Percentiles rank a stretch among this genome's conserved stretches.
Evolutionary conservation across 2,329 filamentous ascomycete genomes (phyloP).

Genomic region (Rutstroemia sp.): DNA sequence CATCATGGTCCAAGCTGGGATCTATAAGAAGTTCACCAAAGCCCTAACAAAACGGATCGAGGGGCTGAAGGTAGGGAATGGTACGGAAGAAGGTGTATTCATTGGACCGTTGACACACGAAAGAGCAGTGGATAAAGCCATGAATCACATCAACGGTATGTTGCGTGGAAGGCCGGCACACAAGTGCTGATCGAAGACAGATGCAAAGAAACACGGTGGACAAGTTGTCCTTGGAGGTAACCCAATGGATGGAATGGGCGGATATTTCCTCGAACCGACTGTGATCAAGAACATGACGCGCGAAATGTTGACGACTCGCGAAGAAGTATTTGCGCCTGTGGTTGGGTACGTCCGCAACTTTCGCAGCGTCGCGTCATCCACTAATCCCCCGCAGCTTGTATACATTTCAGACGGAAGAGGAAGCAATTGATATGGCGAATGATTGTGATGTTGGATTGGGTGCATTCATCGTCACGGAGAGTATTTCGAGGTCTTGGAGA

Average conservation of each 20-base stretch:
- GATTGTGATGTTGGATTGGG: conserved; percentile 74
- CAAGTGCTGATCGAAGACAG: neutral
- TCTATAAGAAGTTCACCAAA: neutral
- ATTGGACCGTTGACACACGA: neutral
- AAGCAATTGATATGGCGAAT: conserved; percentile 78
- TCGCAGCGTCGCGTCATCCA: neutral
- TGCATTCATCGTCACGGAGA: conserved; percentile 76
- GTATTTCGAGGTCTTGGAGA: conserved; percentile 50
- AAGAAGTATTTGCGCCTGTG: conserved; percentile 86
- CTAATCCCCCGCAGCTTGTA: neutral
- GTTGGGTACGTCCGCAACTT: conserved; percentile 34
- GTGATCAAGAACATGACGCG: conserved; percentile 83
- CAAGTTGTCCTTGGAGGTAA: neutral
- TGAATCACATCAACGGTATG: conserved; percentile 54
- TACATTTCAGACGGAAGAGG: conserved; percentile 70
- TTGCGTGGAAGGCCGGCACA: too few species aligned
- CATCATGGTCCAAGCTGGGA: neutral
- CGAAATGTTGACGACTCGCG: neutral
- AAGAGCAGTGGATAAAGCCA: conserved; percentile 50
- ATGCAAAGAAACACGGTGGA: conserved; percentile 51
- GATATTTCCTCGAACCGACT: conserved; percentile 65
- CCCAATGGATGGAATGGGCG: neutral
- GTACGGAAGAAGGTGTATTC: neutral
- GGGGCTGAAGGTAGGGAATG: neutral
- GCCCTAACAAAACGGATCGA: neutral